Percentiles rank a stretch among this genome's conserved stretches.
phyloP scores from a whole-genome alignment of 768 basidiomycete genomes.

The Chalciporus pseudorubinellus region DNA sequence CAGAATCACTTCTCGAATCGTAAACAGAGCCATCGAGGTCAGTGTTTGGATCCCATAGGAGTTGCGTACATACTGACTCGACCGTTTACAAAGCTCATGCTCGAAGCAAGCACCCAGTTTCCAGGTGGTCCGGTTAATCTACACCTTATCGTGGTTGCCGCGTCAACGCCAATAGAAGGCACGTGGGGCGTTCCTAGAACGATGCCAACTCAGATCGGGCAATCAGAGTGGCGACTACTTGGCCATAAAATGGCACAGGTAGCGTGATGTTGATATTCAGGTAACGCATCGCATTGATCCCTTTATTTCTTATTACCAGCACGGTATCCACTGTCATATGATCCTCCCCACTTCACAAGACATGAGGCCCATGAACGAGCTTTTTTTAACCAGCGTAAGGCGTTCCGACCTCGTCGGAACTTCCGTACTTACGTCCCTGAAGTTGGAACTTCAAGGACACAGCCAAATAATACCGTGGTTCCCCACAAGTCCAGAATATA shows the following conservation, averaged over 20 bases:
- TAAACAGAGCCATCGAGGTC: conserved; percentile 48
- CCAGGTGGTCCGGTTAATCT: conserved; percentile 36
- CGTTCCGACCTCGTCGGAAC: background rate
- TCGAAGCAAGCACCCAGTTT: conserved; percentile 30
- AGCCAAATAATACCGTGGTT: conserved; percentile 38
- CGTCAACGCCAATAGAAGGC: conserved; percentile 41
- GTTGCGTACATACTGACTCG: background rate
- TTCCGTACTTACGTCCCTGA: conserved; percentile 1
- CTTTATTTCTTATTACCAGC: conserved; percentile 34
- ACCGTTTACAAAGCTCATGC: conserved; percentile 21
- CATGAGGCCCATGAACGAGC: conserved; percentile 42
- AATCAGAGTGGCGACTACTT: conserved; percentile 41
- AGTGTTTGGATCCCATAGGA: conserved; percentile 6
- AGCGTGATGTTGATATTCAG: conserved; percentile 14
- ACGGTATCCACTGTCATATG: conserved; percentile 57
- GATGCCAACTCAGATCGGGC: conserved; percentile 29
- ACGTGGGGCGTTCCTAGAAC: conserved; percentile 22
- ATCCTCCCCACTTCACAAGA: conserved; percentile 47
- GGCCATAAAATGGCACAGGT: conserved; percentile 48
- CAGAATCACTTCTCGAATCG: conserved; percentile 41
- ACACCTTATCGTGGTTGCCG: conserved; percentile 57
- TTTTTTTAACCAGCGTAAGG: conserved; percentile 50
- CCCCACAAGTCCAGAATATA: conserved; percentile 35
- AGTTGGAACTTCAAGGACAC: conserved; percentile 28
- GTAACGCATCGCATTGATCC: conserved; percentile 17